Base-by-base conservation (phyloP, 2,329 filamentous ascomycete genomes). In the Pseudogymnoascus sp. region DNA sequence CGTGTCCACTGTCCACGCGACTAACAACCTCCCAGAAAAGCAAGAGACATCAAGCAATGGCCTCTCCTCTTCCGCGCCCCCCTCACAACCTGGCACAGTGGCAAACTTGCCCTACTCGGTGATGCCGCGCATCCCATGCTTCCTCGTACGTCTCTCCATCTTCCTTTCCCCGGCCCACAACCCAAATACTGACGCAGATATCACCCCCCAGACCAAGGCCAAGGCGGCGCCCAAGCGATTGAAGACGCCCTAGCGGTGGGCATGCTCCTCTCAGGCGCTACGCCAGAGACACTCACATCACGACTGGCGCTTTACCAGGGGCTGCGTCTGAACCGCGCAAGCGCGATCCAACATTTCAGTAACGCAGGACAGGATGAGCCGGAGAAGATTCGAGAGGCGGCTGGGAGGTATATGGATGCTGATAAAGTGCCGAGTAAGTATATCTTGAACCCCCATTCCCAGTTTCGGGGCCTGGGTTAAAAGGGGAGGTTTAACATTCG, bases 291-390 rank as follows among this genome's bases (percentile, higher is more conserved):
- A 1, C 58, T 70, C 5, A 18, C 58, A 12, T 58, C 63, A 12
- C 63, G 70, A 12, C 62, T 72, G 5, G 57, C 33, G 9, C 23
- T 71, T 3, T 77, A 67, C 57, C 68, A 73, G 39, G 64, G 64
- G 34, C 67, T 69, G 26, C 63, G 71, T n/a, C 65, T 63, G 15
- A 67, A 67, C 48, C 62, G 72, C 9, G 68, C 71, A 1, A 71
- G 70, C 12, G 69, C 65, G 1, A 71, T 75, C n/a, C 73, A 75
- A 59, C 67, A 76, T 39, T 67, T 76, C 55, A 73, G 70, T 39
- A 73, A 75, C 48, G 70, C 71, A 0, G 74, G 72, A 2, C 66
- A 69, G 48, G 71, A 72, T 21, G 67, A 72, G 48, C 52, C 66
- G 0, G 61, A 67, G 28, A 64, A 68, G 18, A 68, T 73, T 2